Percentiles rank a stretch among this genome's conserved stretches.
phyloP scores from a whole-genome alignment of 139 green algal genomes.

The Ettlia oleoabundans region DNA sequence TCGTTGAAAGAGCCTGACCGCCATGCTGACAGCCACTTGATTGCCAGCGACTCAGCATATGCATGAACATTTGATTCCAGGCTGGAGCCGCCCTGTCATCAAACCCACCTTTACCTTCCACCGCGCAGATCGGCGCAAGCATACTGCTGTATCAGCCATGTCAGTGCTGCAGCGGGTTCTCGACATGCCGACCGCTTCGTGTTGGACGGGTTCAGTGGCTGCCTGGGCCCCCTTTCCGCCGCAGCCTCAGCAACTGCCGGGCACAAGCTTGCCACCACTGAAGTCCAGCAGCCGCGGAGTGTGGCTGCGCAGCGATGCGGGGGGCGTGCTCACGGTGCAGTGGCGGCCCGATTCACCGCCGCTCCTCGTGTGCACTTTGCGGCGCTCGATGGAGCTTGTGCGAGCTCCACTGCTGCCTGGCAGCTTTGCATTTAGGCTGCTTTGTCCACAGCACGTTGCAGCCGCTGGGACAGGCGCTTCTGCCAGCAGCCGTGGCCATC shows the following conservation, averaged over 20 bases:
- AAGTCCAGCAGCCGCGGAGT: conserved; percentile 6
- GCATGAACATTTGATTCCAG: too few relatives aligned
- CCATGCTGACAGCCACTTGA: too few relatives aligned
- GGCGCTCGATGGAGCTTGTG: conserved; percentile 2
- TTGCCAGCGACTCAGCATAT: too few relatives aligned
- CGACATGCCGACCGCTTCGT: not conserved
- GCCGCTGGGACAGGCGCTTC: not conserved
- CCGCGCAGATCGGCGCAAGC: too few relatives aligned
- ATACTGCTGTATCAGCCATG: not conserved
- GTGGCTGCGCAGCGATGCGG: conserved; percentile 14
- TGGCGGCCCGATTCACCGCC: not conserved
- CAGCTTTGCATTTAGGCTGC: conserved; percentile 5
- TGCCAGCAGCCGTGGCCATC: conserved; percentile 6
- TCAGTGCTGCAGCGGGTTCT: not conserved
- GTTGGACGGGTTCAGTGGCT: conserved; percentile 10
- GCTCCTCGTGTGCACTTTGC: conserved; percentile 20
- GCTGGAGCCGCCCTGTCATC: too few relatives aligned
- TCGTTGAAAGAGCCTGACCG: too few relatives aligned
- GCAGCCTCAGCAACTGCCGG: not conserved
- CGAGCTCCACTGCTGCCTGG: not conserved
- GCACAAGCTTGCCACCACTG: conserved; percentile 8
- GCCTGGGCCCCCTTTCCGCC: conserved; percentile 18
- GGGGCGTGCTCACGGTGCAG: conserved; percentile 13
- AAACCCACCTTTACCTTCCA: too few relatives aligned
- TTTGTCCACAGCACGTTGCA: conserved; percentile 5